These are phyloP conservation scores for Ensete ventricosum DNA, from an alignment of 176 grass and related monocot genomes.

Conservation along the genomic window DNA sequence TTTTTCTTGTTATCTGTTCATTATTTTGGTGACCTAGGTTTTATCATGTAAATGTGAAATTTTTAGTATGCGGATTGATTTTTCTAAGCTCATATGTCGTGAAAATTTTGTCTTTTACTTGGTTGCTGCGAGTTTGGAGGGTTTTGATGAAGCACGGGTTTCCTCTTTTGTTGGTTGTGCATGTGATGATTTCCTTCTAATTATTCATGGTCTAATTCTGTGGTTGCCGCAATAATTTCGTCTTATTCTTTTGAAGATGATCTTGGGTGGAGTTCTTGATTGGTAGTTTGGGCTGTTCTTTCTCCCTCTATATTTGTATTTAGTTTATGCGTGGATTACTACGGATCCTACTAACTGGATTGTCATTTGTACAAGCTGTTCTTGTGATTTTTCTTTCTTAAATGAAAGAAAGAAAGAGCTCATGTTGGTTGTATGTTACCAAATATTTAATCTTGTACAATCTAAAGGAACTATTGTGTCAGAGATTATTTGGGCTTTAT, in stretches of 20 bases:
- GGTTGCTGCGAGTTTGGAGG: neutral
- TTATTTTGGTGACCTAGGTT: too few relatives aligned
- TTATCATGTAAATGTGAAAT: neutral
- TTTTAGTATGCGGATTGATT: neutral
- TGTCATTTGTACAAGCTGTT: too few relatives aligned
- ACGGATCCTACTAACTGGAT: neutral
- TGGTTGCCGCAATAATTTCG: neutral
- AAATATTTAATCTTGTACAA: too few relatives aligned
- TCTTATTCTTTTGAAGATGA: neutral
- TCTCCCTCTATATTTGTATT: neutral
- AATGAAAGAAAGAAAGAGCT: too few relatives aligned
- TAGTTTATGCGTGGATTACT: neutral
- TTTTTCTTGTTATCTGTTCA: neutral
- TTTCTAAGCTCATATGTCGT: neutral
- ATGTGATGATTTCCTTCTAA: neutral
- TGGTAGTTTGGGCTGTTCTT: too few relatives aligned
- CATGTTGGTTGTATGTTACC: too few relatives aligned
- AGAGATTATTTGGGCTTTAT: too few relatives aligned
- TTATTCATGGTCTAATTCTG: neutral
- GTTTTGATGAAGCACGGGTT: neutral
- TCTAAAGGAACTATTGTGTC: too few relatives aligned
- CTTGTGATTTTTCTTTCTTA: too few relatives aligned
- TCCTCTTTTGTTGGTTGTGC: too few relatives aligned
- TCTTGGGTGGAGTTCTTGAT: neutral
- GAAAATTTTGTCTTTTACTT: neutral